Conservation (phyloP, 2,329 filamentous ascomycete genomes). For the Teratosphaeria gauchensis region DNA sequence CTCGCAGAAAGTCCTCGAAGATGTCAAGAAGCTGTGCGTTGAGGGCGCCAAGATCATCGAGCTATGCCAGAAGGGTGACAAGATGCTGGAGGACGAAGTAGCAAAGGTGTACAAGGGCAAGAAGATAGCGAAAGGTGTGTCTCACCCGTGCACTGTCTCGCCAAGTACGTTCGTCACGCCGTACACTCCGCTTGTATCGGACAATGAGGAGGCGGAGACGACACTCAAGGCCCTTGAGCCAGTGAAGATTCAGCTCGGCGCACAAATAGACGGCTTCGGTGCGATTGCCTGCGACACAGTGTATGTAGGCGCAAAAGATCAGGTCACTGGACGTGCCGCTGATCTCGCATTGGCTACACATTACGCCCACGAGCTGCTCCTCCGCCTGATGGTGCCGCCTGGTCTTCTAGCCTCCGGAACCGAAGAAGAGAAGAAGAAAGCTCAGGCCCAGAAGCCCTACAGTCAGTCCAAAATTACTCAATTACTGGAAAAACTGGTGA, state of each 20-base stretch:
- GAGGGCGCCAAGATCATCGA: constrained; percentile 87
- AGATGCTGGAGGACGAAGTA: constrained; percentile 86
- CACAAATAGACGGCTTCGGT: constrained; percentile 94
- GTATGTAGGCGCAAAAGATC: constrained; percentile 54
- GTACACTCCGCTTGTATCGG: constrained; percentile 84
- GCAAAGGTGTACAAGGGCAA: constrained; percentile 97
- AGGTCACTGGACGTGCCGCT: constrained; percentile 60
- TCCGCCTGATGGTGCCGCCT: constrained; percentile 85
- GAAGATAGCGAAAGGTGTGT: constrained; percentile 89
- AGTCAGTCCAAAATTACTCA: constrained; percentile 79
- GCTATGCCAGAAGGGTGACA: constrained; percentile 91
- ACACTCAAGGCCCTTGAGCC: constrained; percentile 77
- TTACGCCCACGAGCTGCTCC: constrained; percentile 90
- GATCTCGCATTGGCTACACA: constrained; percentile 85
- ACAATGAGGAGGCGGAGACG: constrained; percentile 70
- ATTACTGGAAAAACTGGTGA: constrained; percentile 82
- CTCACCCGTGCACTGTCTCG: constrained; percentile 90
- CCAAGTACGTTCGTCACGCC: constrained; percentile 91
- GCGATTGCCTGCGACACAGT: constrained; percentile 94
- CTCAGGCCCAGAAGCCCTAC: constrained; percentile 64
- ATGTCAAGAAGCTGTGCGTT: constrained; percentile 54
- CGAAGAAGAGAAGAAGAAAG: constrained; percentile 94
- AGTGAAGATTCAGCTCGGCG: constrained; percentile 97
- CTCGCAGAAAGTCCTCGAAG: constrained; percentile 88
- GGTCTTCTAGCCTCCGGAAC: constrained; percentile 72